These are phyloP conservation scores for Nicotiana benthamiana DNA, from an alignment of 257 asterid genomes.

Conservation along the genomic window DNA sequence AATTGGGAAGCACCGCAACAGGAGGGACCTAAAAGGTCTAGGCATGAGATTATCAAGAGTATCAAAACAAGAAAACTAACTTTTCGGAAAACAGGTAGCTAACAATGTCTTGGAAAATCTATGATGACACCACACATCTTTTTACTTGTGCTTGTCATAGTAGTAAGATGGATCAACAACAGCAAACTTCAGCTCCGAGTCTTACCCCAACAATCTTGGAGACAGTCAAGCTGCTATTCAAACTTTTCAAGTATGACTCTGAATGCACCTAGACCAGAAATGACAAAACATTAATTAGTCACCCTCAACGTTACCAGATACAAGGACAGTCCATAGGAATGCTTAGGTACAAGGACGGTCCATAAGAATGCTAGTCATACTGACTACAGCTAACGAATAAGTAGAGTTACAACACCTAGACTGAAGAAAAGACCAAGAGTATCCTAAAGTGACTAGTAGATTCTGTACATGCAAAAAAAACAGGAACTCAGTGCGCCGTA, in stretches of 20 bases:
- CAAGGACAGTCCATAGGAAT: background rate
- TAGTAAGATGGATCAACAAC: background rate
- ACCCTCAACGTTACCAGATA: background rate
- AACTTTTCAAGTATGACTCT: conserved; percentile 61
- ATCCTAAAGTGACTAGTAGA: background rate
- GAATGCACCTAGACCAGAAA: conserved; percentile 66
- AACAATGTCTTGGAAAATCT: background rate
- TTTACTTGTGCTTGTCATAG: background rate
- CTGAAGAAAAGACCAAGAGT: background rate
- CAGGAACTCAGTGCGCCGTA: background rate
- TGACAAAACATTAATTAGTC: background rate
- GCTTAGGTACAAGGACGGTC: background rate
- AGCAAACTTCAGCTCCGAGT: background rate
- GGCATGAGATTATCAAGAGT: conserved; percentile 12
- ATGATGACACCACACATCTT: background rate
- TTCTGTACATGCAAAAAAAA: background rate
- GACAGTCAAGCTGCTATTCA: conserved; percentile 62
- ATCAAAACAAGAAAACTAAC: background rate
- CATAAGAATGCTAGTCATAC: background rate
- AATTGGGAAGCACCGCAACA: conserved; percentile 69
- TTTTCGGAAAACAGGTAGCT: background rate
- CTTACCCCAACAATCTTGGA: conserved; percentile 77
- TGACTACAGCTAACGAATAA: background rate
- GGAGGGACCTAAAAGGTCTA: conserved; percentile 65
- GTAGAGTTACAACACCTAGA: background rate